Base-by-base conservation (phyloP, 2,329 filamentous ascomycete species). In the Diaporthe sp. region DNA sequence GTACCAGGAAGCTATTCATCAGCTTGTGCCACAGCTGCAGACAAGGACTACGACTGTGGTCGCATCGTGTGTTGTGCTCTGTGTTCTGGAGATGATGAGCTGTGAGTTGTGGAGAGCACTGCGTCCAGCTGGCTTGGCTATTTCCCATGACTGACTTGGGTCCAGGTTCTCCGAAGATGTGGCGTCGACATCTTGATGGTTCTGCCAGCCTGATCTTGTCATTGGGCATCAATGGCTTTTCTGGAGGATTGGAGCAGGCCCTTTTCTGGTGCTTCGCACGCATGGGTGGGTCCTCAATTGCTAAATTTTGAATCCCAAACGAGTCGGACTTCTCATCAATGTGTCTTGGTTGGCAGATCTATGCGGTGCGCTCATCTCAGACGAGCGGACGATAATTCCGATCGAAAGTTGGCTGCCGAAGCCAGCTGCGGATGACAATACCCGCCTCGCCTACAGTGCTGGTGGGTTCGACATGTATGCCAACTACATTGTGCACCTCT, bases 221-320 rank as follows among this genome's bases (percentile, higher is more conserved):
- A 0, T 85, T 88, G 66, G 86, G 84, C 13, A 86, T 90, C n/a
- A 85, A 88, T 58, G 89, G 89, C 0, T 88, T 89, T 65, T 85
- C 84, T 30, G 86, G 86, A 3, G 88, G 88, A 0, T 78, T 90
- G 25, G 79, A 87, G 9, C 88, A 89, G 78, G 88, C 89, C 0
- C 82, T 90, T 0, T 91, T 91, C 75, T 91, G 89, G 89, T 90
- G 88, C 75, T 91, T 88, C 78, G 88, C 87, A 1, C 84, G 89
- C 59, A 91, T 91, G 88, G 85, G 85, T 87, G 73, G 75, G 82
- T 77, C 66, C 39, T 58, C 35, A 17, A 42, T 39, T 9, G 53
- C 19, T 55, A 22, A 42, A 8, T 22, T 1, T 22, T 27, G 3
- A 37, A 13, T 9, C 10, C 6, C n/a, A 39, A 25, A 19, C n/a